Evolutionary conservation across 148 eudicot genomes (phyloP), one percentile per base, ranked within the genome.

Genomic region (Rhododendron ferrugineum): DNA sequence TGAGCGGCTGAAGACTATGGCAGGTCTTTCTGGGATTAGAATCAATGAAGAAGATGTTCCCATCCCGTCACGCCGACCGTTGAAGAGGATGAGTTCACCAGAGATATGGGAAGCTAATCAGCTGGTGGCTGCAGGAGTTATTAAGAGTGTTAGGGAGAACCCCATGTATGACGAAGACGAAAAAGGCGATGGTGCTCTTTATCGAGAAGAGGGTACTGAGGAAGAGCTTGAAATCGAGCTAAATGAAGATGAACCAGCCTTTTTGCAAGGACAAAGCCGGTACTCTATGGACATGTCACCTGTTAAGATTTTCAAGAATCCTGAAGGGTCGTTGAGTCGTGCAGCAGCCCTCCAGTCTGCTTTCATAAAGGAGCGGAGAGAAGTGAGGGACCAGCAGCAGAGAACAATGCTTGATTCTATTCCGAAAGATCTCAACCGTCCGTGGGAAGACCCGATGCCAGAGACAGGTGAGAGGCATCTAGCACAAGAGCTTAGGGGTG

Each of bases 371-470:
- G 99, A 96, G 84, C 90, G 99, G 82, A 90, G 98, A 86, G 99
- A 96, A 91, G 94, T 96, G 5, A 89, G 98, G 52, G 97, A 94
- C 58, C 98, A 94, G 70, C 95, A 96, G 58, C 97, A 96, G 84
- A 91, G 98, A 66, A 88, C 95, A 37, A 94, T 94, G 96, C 92
- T 96, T 62, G 98, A 95, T 87, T 95, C 98, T 20, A 96, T 96
- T 47, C 98, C 99, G 0, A 96, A 95, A 87, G 99, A 96, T 94
- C 89, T 96, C 76, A 96, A 96, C 85, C 92, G 98, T 62, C 99
- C 99, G 1, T 96, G 99, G 99, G 99, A 96, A 90, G 99, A 96
- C 82, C 99, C 99, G 62, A 96, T 96, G 99, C 98, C 98, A 2
- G 98, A 96, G 87, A 87, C 95, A 5, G 98, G 98, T 64, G 98